Percentiles rank a stretch among this genome's conserved stretches.
Conservation (phyloP, 2,329 filamentous ascomycete genomes). For the Daldinia sp. region DNA sequence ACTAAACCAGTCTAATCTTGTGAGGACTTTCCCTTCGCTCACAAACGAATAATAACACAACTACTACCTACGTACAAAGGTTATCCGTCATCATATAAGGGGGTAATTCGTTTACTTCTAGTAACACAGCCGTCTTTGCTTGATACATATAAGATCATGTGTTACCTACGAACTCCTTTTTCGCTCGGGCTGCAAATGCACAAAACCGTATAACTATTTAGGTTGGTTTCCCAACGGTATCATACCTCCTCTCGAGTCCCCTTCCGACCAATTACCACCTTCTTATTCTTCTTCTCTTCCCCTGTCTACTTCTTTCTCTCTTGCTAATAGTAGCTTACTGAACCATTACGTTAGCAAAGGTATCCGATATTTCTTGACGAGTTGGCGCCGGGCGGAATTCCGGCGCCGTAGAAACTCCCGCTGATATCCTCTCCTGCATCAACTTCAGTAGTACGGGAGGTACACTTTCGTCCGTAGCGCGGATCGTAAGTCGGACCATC, state of each 20-base stretch:
- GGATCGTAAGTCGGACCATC: conserved; percentile 96
- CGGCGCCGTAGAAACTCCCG: conserved; percentile 59
- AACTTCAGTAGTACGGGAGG: conserved; percentile 82
- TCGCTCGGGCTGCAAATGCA: conserved; percentile 41
- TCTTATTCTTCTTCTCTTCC: not conserved
- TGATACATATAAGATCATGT: conserved; percentile 34
- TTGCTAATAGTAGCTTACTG: conserved; percentile 39
- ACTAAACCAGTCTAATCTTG: conserved; percentile 16
- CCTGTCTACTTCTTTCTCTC: conserved; percentile 26
- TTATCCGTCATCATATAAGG: conserved; percentile 20
- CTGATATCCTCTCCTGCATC: conserved; percentile 85
- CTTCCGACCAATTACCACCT: conserved; percentile 25
- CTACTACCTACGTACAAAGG: conserved; percentile 29
- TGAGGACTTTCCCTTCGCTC: conserved; percentile 13
- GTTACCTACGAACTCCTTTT: conserved; percentile 43
- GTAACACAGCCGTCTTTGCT: conserved; percentile 35
- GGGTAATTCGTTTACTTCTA: conserved; percentile 28
- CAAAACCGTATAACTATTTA: conserved; percentile 34
- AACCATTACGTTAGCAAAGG: conserved; percentile 70
- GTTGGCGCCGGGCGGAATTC: conserved; percentile 59
- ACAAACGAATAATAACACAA: conserved; percentile 15
- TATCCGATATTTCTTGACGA: conserved; percentile 65
- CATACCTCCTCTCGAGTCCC: conserved; percentile 20
- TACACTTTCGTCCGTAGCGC: conserved; percentile 92
- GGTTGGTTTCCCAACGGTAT: conserved; percentile 29